These are phyloP conservation scores for Pisolithus microcarpus DNA, from an alignment of 768 basidiomycete genomes.

Conservation along the genomic window DNA sequence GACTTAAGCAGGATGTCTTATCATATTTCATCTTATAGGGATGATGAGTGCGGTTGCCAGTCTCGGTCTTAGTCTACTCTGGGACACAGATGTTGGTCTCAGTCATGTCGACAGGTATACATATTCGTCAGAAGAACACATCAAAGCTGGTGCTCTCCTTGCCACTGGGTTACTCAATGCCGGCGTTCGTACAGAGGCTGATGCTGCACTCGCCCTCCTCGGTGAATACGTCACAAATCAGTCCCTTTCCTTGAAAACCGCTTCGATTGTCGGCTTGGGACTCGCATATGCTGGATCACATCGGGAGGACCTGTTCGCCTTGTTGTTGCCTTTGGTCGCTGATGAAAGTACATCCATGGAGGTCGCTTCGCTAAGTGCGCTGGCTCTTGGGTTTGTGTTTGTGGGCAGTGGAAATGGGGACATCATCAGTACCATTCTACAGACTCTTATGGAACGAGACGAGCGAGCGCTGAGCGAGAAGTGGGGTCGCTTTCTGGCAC, in stretches of 20 bases:
- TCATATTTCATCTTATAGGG: slow-evolving; percentile 35
- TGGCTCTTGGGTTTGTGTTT: slow-evolving; percentile 91
- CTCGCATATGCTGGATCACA: slow-evolving; percentile 94
- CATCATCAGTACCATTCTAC: slow-evolving; percentile 80
- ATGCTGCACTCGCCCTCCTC: slow-evolving; percentile 85
- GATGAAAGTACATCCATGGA: slow-evolving; percentile 87
- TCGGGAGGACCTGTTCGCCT: slow-evolving; percentile 70
- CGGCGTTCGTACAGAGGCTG: slow-evolving; percentile 85
- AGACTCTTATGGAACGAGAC: slow-evolving; percentile 81
- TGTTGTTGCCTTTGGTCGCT: slow-evolving; percentile 74
- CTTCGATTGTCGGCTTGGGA: slow-evolving; percentile 87
- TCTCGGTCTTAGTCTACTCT: slow-evolving; percentile 84
- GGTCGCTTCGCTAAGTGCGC: slow-evolving; percentile 74
- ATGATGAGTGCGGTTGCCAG: slow-evolving; percentile 98
- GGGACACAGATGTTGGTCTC: slow-evolving; percentile 94
- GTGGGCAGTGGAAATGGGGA: slow-evolving; percentile 95
- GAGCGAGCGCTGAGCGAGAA: slow-evolving; percentile 80
- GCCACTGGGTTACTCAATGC: slow-evolving; percentile 91
- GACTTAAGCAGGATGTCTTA: neutral
- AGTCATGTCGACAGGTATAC: slow-evolving; percentile 97
- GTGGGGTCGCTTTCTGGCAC: slow-evolving; percentile 86
- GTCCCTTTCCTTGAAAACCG: slow-evolving; percentile 74
- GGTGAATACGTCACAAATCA: slow-evolving; percentile 87
- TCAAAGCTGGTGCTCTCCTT: slow-evolving; percentile 95
- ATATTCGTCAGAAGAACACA: slow-evolving; percentile 91